Conservation (phyloP, 139 green algal genomes). For the Diplosphaera chodatii region DNA sequence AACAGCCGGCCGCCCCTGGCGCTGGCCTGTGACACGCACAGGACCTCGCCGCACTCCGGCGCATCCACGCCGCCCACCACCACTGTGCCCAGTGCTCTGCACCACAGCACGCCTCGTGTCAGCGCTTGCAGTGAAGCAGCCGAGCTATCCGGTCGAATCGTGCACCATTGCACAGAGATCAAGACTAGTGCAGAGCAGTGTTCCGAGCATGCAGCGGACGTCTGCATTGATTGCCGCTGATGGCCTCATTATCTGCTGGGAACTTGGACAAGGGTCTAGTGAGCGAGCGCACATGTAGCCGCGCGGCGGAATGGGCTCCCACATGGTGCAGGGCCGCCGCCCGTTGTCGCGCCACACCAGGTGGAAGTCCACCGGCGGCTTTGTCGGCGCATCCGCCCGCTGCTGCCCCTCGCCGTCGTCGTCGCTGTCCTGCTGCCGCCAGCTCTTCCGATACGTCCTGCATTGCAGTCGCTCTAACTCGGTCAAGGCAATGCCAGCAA, state of each 20-base stretch:
- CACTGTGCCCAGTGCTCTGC: conserved; percentile 56
- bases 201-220: too few species aligned
- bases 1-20: conserved; percentile 20
- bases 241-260: too few species aligned
- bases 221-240: too few species aligned
- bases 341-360: conserved; percentile 72
- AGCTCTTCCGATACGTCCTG: neutral
- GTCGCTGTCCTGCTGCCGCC: conserved; percentile 7
- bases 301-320: conserved; percentile 59
- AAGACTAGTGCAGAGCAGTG: too few species aligned
- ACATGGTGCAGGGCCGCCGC: conserved; percentile 57
- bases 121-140: too few species aligned
- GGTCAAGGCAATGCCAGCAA: too few species aligned
- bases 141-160: too few species aligned
- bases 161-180: too few species aligned
- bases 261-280: too few species aligned
- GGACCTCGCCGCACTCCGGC: conserved; percentile 44
- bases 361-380: conserved; percentile 41
- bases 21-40: conserved; percentile 59
- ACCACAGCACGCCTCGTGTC: neutral
- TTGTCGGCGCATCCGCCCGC: neutral
- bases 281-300: conserved; percentile 59
- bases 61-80: conserved; percentile 55
- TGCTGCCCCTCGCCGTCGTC: neutral
- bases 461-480: too few species aligned